Percentiles rank a stretch among this genome's conserved stretches.
Evolutionary conservation across 163 green algal species (phyloP).

Genomic region (Smithsoniella earleae): DNA sequence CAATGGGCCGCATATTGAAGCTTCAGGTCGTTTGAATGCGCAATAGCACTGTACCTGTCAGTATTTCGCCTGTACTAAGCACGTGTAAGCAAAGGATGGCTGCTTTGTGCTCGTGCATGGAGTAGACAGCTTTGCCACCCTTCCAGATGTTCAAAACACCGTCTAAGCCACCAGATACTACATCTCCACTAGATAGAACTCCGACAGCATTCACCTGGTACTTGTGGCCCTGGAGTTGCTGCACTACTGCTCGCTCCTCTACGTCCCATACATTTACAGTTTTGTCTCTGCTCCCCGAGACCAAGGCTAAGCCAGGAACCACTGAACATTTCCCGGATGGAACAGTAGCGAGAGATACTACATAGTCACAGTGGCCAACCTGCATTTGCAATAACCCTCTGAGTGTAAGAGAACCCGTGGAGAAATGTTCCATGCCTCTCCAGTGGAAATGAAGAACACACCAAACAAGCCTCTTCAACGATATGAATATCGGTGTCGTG

Average conservation of each 20-base stretch:
- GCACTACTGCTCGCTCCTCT: slow-evolving; percentile 29
- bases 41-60: slow-evolving; percentile 52
- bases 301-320: slow-evolving; percentile 40
- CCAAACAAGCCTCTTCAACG: slow-evolving; percentile 13
- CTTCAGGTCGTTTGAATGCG: no score
- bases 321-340: slow-evolving; percentile 34
- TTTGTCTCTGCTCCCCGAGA: slow-evolving; percentile 62
- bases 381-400: slow-evolving; percentile 19
- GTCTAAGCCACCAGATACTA: slow-evolving; percentile 22
- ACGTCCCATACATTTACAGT: slow-evolving; percentile 68
- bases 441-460: background rate
- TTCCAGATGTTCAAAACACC: slow-evolving; percentile 55
- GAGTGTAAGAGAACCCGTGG: background rate
- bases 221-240: slow-evolving; percentile 52
- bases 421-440: background rate
- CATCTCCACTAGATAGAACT: background rate
- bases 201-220: slow-evolving; percentile 48
- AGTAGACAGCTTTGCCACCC: slow-evolving; percentile 38
- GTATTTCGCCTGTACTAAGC: slow-evolving; percentile 50
- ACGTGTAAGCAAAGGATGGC: slow-evolving; percentile 66
- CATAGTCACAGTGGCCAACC: slow-evolving; percentile 67
- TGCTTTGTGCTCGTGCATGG: slow-evolving; percentile 61
- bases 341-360: slow-evolving; percentile 53
- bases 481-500: slow-evolving; percentile 34
- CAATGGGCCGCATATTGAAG: no score